These are phyloP conservation scores for Theobroma cacao DNA, from an alignment of 345 rosid species.

Conservation along the genomic window DNA sequence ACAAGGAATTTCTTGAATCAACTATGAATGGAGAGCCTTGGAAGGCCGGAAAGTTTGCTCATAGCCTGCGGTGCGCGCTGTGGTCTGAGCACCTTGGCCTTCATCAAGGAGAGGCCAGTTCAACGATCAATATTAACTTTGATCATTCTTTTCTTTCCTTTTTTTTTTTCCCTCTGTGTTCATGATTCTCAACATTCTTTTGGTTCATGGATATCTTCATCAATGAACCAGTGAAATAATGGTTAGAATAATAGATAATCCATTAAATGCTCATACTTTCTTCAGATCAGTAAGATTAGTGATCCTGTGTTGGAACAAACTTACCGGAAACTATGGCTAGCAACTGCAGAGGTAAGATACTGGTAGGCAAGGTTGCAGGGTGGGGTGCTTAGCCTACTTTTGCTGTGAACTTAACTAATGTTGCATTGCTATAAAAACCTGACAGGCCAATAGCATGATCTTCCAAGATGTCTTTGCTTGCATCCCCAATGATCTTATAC, in stretches of 20 bases:
- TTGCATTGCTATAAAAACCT: background rate
- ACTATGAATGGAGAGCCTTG: slow-evolving; percentile 73
- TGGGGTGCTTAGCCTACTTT: background rate
- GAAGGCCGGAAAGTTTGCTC: slow-evolving; percentile 80
- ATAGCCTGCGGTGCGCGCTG: slow-evolving; percentile 67
- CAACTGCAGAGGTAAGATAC: slow-evolving; percentile 57
- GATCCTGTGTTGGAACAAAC: slow-evolving; percentile 72
- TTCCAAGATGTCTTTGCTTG: slow-evolving; percentile 81
- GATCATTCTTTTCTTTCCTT: background rate
- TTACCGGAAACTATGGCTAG: slow-evolving; percentile 66
- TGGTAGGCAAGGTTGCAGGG: background rate
- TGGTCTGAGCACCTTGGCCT: slow-evolving; percentile 96
- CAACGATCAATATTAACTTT: background rate
- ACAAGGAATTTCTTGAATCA: slow-evolving; percentile 74
- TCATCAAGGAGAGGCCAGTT: slow-evolving; percentile 57
- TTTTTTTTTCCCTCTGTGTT: background rate
- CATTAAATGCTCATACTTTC: background rate
- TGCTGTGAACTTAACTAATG: background rate
- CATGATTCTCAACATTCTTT: background rate
- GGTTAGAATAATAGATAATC: background rate
- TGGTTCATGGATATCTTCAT: background rate
- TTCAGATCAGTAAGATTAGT: slow-evolving; percentile 50
- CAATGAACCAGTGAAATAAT: background rate
- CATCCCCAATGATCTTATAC: slow-evolving; percentile 72
- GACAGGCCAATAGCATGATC: slow-evolving; percentile 54